Evolutionary conservation across 1,139 yeast genomes (phyloP).

Genomic region (Eremothecium sinecaudum): DNA sequence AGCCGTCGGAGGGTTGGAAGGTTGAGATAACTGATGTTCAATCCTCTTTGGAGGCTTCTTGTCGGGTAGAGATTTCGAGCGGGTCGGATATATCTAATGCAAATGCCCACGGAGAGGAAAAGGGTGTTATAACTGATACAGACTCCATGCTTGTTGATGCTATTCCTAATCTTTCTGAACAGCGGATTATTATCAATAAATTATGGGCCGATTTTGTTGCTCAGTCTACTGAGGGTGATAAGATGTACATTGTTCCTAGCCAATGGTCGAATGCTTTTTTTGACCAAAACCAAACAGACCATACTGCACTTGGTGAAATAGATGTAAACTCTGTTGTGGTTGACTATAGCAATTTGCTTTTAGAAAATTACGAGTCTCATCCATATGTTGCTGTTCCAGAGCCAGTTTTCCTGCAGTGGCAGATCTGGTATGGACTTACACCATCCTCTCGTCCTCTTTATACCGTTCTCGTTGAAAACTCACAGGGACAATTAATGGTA

Average conservation of each 20-base stretch:
- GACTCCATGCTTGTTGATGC: slow-evolving; percentile 10
- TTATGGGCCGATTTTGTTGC: slow-evolving; percentile 9
- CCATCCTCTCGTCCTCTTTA: slow-evolving; percentile 38
- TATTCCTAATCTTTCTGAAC: slow-evolving; percentile 14
- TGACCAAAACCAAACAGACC: slow-evolving; percentile 17
- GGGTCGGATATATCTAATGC: neutral
- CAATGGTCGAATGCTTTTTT: slow-evolving; percentile 33
- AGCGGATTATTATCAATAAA: slow-evolving; percentile 13
- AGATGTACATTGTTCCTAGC: slow-evolving; percentile 32
- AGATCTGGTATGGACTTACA: slow-evolving; percentile 46
- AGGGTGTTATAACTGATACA: slow-evolving; percentile 2
- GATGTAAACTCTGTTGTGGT: slow-evolving; percentile 29
- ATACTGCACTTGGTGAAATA: slow-evolving; percentile 30
- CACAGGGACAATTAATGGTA: slow-evolving; percentile 35
- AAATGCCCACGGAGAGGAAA: neutral
- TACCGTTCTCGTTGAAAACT: slow-evolving; percentile 38
- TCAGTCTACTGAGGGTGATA: slow-evolving; percentile 28
- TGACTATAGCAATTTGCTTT: slow-evolving; percentile 27
- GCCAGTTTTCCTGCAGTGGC: slow-evolving; percentile 37
- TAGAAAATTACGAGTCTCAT: slow-evolving; percentile 25
- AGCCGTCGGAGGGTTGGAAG: neutral
- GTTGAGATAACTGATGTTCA: neutral
- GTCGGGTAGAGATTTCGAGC: neutral
- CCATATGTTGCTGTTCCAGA: slow-evolving; percentile 36
- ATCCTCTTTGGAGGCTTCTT: neutral